These are phyloP conservation scores for Morella rubra DNA, from an alignment of 306 rosid species.

Conservation along the genomic window DNA sequence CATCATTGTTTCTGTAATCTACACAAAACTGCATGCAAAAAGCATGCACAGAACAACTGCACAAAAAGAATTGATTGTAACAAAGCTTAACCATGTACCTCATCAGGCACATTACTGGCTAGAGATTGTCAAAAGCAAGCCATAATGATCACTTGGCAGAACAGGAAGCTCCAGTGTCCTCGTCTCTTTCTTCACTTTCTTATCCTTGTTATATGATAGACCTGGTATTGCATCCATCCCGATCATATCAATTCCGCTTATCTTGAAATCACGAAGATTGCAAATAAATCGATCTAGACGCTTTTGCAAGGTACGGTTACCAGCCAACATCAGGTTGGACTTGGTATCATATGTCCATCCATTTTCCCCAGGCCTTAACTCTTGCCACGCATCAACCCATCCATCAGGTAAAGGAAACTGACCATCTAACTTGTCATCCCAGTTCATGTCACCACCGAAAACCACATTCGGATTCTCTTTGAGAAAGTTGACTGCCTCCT, in stretches of 20 bases:
- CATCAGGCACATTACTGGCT: conserved; percentile 26
- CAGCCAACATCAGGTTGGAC: conserved; percentile 76
- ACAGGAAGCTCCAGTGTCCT: conserved; percentile 79
- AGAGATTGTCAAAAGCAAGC: conserved; percentile 70
- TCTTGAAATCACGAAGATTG: conserved; percentile 51
- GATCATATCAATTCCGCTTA: conserved; percentile 69
- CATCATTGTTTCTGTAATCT: conserved; percentile 18
- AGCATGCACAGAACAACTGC: conserved; percentile 29
- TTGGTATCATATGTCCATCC: conserved; percentile 98
- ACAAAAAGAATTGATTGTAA: not conserved
- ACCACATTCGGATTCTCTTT: conserved; percentile 63
- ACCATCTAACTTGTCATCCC: conserved; percentile 90
- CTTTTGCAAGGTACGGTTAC: conserved; percentile 67
- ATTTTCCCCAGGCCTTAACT: conserved; percentile 56
- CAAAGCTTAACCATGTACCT: conserved; percentile 12
- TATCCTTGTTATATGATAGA: conserved; percentile 59
- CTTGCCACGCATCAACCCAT: conserved; percentile 84
- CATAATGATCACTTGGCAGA: conserved; percentile 92
- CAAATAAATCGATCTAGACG: conserved; percentile 82
- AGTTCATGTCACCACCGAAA: conserved; percentile 95
- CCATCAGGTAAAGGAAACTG: conserved; percentile 61
- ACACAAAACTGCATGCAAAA: conserved; percentile 47
- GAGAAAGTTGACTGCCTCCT: conserved; percentile 60
- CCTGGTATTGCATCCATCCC: conserved; percentile 76
- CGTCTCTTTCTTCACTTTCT: conserved; percentile 62